phyloP scores from a whole-genome alignment of 1,139 yeast genomes.

The Saccharomycopsis crataegensis region DNA sequence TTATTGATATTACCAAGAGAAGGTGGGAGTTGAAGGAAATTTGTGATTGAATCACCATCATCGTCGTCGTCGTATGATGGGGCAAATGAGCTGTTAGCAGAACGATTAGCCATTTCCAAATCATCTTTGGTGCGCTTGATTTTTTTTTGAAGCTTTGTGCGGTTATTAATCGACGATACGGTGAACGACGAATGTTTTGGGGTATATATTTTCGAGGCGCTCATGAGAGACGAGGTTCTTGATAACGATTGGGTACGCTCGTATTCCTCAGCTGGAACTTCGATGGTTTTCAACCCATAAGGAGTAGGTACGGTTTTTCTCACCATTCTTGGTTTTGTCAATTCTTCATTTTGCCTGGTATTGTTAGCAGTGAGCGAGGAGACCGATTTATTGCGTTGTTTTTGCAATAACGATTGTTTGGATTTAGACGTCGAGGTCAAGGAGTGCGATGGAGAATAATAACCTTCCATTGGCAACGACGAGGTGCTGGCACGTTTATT shows the following conservation, averaged over 20 bases:
- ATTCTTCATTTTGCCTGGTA: neutral
- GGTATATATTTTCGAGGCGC: conserved; percentile 2
- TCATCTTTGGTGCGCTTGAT: neutral
- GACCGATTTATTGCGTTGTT: neutral
- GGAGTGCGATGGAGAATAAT: conserved; percentile 2
- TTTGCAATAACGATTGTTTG: neutral
- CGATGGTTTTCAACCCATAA: conserved; percentile 18
- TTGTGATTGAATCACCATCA: neutral
- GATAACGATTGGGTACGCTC: neutral
- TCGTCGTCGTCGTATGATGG: neutral
- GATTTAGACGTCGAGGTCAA: neutral
- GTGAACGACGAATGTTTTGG: conserved; percentile 14
- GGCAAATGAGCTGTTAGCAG: neutral
- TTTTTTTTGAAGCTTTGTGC: neutral
- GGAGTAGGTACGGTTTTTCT: conserved; percentile 17
- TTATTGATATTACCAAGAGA: neutral
- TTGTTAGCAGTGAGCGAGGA: neutral
- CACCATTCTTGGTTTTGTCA: conserved; percentile 9
- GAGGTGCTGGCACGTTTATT: neutral
- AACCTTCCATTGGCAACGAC: conserved; percentile 6
- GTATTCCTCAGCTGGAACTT: conserved; percentile 14
- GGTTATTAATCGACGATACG: neutral
- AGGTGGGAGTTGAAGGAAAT: conserved; percentile 6
- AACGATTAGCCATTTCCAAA: neutral
- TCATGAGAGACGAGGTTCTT: conserved; percentile 10